Base-by-base conservation (phyloP, 257 asterid genomes). In the Solanum chiquidenum region DNA sequence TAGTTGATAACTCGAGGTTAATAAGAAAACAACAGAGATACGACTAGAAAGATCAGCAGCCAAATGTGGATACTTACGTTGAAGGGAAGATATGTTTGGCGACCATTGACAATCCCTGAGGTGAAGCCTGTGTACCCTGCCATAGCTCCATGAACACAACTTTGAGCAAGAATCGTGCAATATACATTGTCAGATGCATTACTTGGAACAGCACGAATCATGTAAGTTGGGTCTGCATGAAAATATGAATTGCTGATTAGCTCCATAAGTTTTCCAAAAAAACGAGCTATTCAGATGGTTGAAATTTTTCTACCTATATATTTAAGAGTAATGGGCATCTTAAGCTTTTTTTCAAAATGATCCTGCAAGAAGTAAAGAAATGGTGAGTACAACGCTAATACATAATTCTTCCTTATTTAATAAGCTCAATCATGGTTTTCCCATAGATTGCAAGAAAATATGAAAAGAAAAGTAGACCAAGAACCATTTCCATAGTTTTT, bases 131-230 rank as follows among this genome's bases (percentile, higher is more conserved):
- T 89, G 88, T 64, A 92, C 64, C 94, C 94, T 35, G 93, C 92
- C 93, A 92, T 92, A 60, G 92, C 92, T 91, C 94, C 94, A 87
- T 92, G 94, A 46, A 92, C 93, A 86, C 91, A 86, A 90, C 94
- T 91, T 91, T 92, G 94, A 76, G 94, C 94, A 88, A 92, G 93
- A 85, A 92, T 90, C 29, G 94, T 90, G 89, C 94, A 92, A 88
- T 92, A 89, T 38, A 92, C 94, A 58, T 90, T 92, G 88, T 92
- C 94, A 83, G 93, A 91, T 35, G 94, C 94, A 86, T 91, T 92
- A 88, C 94, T 91, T 75, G 94, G 93, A 76, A 92, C 90, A n/a
- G 94, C 93, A 76, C 93, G 93, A 44, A 92, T 90, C 94, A 92
- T 92, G 87, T 92, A 92, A 44, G 94, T 92, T 11, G 94, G 94